A percentile compares a stretch with the other conserved stretches of the same genome.
phyloP scores from a whole-genome alignment of 306 rosid species.

The Phaseolus lunatus region DNA sequence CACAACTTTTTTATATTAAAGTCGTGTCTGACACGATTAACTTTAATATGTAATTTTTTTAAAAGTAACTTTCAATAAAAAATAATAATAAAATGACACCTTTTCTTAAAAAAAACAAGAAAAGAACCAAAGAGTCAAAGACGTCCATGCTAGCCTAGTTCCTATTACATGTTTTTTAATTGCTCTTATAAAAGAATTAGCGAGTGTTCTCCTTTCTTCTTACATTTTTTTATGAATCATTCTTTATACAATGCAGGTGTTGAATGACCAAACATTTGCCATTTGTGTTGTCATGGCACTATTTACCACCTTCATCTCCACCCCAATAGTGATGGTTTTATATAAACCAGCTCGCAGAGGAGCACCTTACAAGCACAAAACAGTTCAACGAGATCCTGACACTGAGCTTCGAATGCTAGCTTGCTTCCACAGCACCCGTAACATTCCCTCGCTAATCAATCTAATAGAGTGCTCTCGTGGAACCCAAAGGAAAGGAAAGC shows the following conservation, averaged over 20 bases:
- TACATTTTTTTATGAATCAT: not conserved
- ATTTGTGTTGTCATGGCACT: conserved; percentile 78
- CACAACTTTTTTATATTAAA: too few species aligned
- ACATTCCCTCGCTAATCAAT: conserved; percentile 69
- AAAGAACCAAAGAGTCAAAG: too few species aligned
- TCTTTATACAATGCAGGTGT: conserved; percentile 52
- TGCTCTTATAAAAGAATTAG: not conserved
- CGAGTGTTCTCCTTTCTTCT: not conserved
- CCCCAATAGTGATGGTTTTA: conserved; percentile 70
- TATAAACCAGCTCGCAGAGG: conserved; percentile 75
- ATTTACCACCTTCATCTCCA: conserved; percentile 79
- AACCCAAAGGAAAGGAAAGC: conserved; percentile 57
- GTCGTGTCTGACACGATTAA: too few species aligned
- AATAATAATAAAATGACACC: too few species aligned
- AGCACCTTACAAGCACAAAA: conserved; percentile 70
- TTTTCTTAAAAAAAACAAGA: too few species aligned
- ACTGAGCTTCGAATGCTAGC: conserved; percentile 66
- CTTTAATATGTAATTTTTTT: too few species aligned
- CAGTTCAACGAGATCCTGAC: conserved; percentile 52
- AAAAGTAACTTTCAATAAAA: too few species aligned
- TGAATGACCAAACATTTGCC: conserved; percentile 77
- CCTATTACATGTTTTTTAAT: not conserved
- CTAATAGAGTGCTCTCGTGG: conserved; percentile 72
- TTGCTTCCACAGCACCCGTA: conserved; percentile 75
- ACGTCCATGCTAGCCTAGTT: too few species aligned